These are phyloP conservation scores for Aspergillus sp. DNA, from an alignment of 2,329 filamentous ascomycete genomes.

Conservation along the genomic window DNA sequence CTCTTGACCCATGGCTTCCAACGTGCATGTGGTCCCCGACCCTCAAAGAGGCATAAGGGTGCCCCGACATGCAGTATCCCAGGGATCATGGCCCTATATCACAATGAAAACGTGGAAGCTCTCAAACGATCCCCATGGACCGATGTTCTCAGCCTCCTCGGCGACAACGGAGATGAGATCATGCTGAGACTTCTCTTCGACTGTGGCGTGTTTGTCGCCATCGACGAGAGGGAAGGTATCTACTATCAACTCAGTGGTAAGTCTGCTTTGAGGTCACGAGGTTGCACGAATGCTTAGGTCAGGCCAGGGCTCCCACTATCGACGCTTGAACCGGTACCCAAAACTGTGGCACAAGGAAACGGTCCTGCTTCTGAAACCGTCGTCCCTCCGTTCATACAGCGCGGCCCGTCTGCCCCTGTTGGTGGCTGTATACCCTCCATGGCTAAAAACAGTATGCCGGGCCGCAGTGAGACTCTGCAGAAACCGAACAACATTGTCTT, in stretches of 20 bases:
- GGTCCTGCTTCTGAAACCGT: neutral
- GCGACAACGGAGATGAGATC: constrained; percentile 70
- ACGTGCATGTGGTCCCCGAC: constrained; percentile 38
- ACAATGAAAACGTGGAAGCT: constrained; percentile 67
- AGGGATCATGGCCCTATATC: constrained; percentile 62
- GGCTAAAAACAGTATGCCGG: neutral
- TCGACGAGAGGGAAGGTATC: constrained; percentile 62
- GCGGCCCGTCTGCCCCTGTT: neutral
- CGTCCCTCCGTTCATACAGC: neutral
- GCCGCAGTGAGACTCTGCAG: constrained; percentile 2
- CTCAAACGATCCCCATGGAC: constrained; percentile 75
- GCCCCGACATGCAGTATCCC: constrained; percentile 54
- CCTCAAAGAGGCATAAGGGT: constrained; percentile 22
- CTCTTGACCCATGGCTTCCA: constrained; percentile 82
- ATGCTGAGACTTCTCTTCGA: constrained; percentile 77
- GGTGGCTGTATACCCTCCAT: neutral
- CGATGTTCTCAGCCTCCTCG: constrained; percentile 70
- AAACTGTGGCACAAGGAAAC: neutral
- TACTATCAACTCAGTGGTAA: constrained; percentile 77
- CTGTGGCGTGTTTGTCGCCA: constrained; percentile 69
- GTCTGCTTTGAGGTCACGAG: constrained; percentile 15
- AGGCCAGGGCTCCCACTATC: constrained; percentile 31
- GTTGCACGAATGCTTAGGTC: neutral
- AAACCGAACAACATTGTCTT: constrained; percentile 64
- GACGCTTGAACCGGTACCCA: constrained; percentile 25